phyloP scores from a whole-genome alignment of 768 basidiomycete species.

The Polyporus arcularius region DNA sequence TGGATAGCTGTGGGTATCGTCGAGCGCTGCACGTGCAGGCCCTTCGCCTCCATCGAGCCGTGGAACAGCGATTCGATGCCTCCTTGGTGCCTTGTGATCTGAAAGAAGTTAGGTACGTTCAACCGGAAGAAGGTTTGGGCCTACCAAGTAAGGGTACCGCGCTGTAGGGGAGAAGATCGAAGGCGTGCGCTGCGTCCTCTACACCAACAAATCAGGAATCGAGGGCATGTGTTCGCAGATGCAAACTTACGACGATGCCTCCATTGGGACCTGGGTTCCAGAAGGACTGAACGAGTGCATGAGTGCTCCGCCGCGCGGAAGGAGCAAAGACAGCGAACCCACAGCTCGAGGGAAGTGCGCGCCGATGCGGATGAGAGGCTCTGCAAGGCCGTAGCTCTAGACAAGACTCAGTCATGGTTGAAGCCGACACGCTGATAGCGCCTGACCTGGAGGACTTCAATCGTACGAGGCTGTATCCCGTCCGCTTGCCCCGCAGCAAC shows the following conservation, averaged over 20 bases:
- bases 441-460: constrained; percentile 50
- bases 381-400: constrained; percentile 78
- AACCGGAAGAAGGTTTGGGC: background rate
- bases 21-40: constrained; percentile 54
- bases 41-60: constrained; percentile 52
- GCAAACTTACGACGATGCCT: constrained; percentile 56
- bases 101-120: background rate
- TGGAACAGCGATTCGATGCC: constrained; percentile 62
- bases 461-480: constrained; percentile 57
- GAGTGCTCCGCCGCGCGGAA: background rate
- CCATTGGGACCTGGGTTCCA: constrained; percentile 68
- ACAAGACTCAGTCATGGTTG: background rate
- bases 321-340: constrained; percentile 25
- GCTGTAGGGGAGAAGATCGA: constrained; percentile 24
- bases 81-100: constrained; percentile 67
- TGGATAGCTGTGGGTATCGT: constrained; percentile 51
- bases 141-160: background rate
- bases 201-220: background rate
- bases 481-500: constrained; percentile 56
- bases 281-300: constrained; percentile 53
- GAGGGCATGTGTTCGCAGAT: background rate
- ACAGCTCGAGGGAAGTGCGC: constrained; percentile 75
- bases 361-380: constrained; percentile 62
- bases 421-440: background rate
- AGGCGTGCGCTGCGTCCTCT: background rate